These are phyloP conservation scores for Apiotrichum akiyoshidainum DNA, from an alignment of 1,284 basidiomycete species.

Conservation along the genomic window DNA sequence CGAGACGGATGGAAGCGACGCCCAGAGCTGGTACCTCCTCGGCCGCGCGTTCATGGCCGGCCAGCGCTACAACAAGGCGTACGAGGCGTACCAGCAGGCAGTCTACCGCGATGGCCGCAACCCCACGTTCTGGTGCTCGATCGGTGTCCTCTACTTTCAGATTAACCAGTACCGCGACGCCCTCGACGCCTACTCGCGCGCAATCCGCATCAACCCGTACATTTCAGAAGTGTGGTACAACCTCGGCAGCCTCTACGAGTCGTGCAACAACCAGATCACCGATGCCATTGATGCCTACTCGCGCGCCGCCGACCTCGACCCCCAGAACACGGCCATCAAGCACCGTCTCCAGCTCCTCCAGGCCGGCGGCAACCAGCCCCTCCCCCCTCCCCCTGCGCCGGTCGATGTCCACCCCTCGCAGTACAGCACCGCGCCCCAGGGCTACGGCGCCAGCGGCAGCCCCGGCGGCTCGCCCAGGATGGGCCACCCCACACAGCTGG, in stretches of 20 bases:
- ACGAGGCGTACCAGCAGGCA: conserved; percentile 98
- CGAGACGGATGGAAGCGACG: conserved; percentile 90
- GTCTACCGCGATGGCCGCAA: conserved; percentile 98
- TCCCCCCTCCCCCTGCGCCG: conserved; percentile 78
- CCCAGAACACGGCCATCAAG: conserved; percentile 70
- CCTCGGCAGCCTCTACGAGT: conserved; percentile 92
- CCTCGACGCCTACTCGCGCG: conserved; percentile 95
- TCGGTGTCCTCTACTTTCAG: conserved; percentile 98
- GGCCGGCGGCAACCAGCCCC: conserved; percentile 72
- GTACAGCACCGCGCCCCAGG: conserved; percentile 60
- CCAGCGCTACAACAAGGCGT: conserved; percentile 99
- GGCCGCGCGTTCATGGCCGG: conserved; percentile 98
- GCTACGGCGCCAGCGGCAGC: conserved; percentile 19
- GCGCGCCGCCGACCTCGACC: conserved; percentile 84
- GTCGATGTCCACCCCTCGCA: conserved; percentile 94
- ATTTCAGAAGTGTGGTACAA: conserved; percentile 99
- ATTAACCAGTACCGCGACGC: conserved; percentile 99
- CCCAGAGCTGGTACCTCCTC: conserved; percentile 97
- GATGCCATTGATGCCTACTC: conserved; percentile 98
- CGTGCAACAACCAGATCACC: conserved; percentile 97
- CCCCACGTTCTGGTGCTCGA: conserved; percentile 99
- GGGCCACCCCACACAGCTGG: conserved; percentile 11
- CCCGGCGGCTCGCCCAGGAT: conserved; percentile 32
- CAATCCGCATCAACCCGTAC: conserved; percentile 97
- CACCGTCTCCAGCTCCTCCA: conserved; percentile 72